Conservation (phyloP, 1,284 basidiomycete genomes). For the Taiwanofungus camphoratus region DNA sequence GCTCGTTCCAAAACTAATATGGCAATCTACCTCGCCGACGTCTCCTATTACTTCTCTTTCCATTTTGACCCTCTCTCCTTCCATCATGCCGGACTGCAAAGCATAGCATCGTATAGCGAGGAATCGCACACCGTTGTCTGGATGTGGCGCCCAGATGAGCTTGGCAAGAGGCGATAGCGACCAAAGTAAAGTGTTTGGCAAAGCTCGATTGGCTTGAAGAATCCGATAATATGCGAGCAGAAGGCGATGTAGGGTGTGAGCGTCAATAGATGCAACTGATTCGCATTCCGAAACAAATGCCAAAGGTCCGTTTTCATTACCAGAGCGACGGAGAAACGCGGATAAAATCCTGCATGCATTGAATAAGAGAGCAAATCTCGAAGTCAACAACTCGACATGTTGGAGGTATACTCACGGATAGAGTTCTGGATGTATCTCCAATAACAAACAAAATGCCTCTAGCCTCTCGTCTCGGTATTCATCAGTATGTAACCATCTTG, state of each 20-base stretch:
- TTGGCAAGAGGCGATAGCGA: conserved; percentile 51
- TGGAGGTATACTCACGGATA: conserved; percentile 71
- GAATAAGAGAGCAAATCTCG: conserved; percentile 6
- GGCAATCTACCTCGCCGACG: conserved; percentile 49
- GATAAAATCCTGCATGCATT: conserved; percentile 41
- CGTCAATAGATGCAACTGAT: conserved; percentile 31
- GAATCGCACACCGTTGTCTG: conserved; percentile 60
- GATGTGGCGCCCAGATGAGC: conserved; percentile 51
- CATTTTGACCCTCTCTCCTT: conserved; percentile 62
- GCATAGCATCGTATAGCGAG: conserved; percentile 77
- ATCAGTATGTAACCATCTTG: conserved; percentile 57
- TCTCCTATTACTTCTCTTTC: conserved; percentile 60
- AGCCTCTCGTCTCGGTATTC: conserved; percentile 47
- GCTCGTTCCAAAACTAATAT: conserved; percentile 43
- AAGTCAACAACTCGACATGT: conserved; percentile 9
- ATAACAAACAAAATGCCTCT: conserved; percentile 51
- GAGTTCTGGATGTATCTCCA: conserved; percentile 69
- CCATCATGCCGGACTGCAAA: conserved; percentile 71
- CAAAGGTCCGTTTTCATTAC: conserved; percentile 52
- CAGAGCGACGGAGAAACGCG: conserved; percentile 39
- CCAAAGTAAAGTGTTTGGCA: conserved; percentile 64
- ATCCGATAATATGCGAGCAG: conserved; percentile 81
- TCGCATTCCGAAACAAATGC: conserved; percentile 31
- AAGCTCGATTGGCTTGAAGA: conserved; percentile 62
- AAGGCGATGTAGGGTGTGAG: conserved; percentile 50